Evolutionary conservation across 2,329 filamentous ascomycete species (phyloP).

Genomic region (Aureobasidium sp.): DNA sequence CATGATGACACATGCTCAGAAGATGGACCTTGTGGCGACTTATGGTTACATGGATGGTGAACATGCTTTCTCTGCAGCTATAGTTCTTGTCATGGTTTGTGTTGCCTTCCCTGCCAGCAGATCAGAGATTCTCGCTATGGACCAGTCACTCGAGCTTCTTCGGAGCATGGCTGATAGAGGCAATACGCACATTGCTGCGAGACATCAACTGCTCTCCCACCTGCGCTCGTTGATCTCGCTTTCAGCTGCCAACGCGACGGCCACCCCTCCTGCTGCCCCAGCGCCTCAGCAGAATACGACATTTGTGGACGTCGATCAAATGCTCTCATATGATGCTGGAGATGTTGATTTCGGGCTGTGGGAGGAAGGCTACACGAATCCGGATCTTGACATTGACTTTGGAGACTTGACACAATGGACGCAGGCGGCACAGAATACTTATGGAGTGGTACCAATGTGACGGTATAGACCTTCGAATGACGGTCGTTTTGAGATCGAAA

Average conservation of each 20-base stretch:
- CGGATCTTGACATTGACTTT: slow-evolving; percentile 5
- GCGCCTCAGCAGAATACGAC: not conserved
- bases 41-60: slow-evolving; percentile 54
- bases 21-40: slow-evolving; percentile 47
- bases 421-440: slow-evolving; percentile 4
- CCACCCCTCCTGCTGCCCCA: not conserved
- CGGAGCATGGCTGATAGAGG: slow-evolving; percentile 47
- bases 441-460: not conserved
- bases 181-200: slow-evolving; percentile 43
- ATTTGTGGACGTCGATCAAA: not conserved
- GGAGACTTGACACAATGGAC: slow-evolving; percentile 12
- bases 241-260: not conserved
- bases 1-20: slow-evolving; percentile 44
- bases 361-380: slow-evolving; percentile 13
- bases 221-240: slow-evolving; percentile 25
- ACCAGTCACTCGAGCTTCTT: slow-evolving; percentile 41
- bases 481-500: no score
- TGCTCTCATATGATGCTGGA: not conserved
- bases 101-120: slow-evolving; percentile 44
- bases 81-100: slow-evolving; percentile 50
- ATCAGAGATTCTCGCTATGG: slow-evolving; percentile 40
- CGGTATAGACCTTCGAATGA: no score
- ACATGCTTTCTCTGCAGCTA: slow-evolving; percentile 48
- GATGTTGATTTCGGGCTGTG: slow-evolving; percentile 3
- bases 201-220: slow-evolving; percentile 34